These are phyloP conservation scores for Fragaria iinumae DNA, from an alignment of 306 rosid species.

Conservation along the genomic window DNA sequence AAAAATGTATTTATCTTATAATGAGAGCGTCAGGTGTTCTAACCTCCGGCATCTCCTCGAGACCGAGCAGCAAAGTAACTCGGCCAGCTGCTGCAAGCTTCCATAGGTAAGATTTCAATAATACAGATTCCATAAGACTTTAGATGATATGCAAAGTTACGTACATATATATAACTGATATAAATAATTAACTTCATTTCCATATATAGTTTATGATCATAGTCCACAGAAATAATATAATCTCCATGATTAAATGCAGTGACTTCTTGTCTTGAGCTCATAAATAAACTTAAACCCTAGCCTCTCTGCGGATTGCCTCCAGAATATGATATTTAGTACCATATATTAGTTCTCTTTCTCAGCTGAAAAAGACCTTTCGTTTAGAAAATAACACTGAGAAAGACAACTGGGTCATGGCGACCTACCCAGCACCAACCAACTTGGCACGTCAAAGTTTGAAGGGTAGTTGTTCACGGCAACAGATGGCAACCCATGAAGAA, in stretches of 20 bases:
- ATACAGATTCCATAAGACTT: background rate
- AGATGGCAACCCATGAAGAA: background rate
- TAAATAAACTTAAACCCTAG: background rate
- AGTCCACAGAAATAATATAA: background rate
- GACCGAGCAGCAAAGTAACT: too few species aligned
- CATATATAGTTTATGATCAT: background rate
- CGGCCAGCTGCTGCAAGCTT: background rate
- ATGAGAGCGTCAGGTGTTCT: too few species aligned
- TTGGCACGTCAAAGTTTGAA: conserved; percentile 16
- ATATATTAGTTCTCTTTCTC: background rate
- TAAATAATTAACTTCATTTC: too few species aligned
- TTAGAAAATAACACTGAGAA: background rate
- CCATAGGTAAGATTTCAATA: background rate
- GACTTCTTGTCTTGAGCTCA: conserved; percentile 12
- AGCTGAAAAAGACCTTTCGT: conserved; percentile 8
- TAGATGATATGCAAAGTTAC: background rate
- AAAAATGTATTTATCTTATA: too few species aligned
- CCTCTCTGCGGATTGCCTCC: background rate
- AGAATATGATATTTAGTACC: background rate
- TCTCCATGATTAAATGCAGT: background rate
- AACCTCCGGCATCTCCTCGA: too few species aligned
- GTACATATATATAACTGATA: too few species aligned
- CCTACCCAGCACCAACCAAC: background rate
- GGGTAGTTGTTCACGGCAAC: conserved; percentile 11
- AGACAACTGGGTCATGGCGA: conserved; percentile 14